Evolutionary conservation across 2,329 filamentous ascomycete species (phyloP).

Genomic region (Fusarium torreyae): DNA sequence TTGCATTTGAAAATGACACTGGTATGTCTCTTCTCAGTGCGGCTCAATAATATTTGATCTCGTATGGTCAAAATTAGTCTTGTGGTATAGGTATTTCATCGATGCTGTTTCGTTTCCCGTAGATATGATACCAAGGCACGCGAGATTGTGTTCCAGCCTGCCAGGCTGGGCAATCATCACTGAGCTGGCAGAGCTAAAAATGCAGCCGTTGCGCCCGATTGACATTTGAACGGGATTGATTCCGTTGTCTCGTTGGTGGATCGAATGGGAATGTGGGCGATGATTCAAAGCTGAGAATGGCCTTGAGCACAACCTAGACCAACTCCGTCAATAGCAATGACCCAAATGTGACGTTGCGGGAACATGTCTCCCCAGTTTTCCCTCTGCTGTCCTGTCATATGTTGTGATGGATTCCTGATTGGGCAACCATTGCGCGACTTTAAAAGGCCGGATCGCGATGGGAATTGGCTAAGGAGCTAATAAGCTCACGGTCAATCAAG

Average conservation of each 20-base stretch:
- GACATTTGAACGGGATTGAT: conserved; percentile 13
- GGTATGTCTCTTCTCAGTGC: not conserved
- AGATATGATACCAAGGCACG: not conserved
- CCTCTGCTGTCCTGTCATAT: conserved; percentile 22
- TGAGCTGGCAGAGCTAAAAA: conserved; percentile 10
- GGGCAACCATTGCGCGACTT: conserved; percentile 37
- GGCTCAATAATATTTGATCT: not conserved
- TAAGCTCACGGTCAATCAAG: not conserved
- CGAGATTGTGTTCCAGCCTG: not conserved
- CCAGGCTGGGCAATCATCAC: not conserved
- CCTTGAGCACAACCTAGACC: conserved; percentile 20
- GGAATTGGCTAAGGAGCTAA: conserved; percentile 4
- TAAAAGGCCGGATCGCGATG: conserved; percentile 29
- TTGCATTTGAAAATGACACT: not conserved
- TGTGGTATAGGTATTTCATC: not conserved
- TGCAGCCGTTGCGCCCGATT: conserved; percentile 24
- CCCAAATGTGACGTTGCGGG: conserved; percentile 37
- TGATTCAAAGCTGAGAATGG: conserved; percentile 29
- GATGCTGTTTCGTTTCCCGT: not conserved
- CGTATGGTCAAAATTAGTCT: not conserved
- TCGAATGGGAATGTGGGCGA: conserved; percentile 13
- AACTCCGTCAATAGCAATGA: conserved; percentile 25
- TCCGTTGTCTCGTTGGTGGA: conserved; percentile 17
- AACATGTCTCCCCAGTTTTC: conserved; percentile 32
- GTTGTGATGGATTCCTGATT: conserved; percentile 36